Base-by-base conservation (phyloP, 1,284 basidiomycete genomes). In the Papiliotrema terrestris region DNA sequence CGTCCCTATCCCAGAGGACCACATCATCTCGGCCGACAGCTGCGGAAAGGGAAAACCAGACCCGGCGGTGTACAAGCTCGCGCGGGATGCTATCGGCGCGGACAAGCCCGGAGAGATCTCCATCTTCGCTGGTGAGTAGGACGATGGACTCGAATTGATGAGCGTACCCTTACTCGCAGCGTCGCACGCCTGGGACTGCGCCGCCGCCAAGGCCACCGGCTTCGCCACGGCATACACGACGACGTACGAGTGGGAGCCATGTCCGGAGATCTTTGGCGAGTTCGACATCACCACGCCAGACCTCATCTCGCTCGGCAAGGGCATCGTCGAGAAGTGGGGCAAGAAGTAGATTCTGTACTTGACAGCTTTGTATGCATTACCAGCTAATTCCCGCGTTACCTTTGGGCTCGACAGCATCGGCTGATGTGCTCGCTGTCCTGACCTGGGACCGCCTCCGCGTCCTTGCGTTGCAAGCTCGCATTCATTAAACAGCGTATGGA, bases 271-370 rank as follows among this genome's bases (percentile, higher is more conserved):
- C 52, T 67, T 67, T 49, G 65, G 65, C 35, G 62, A 63, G 45
- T 36, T 57, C 9, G 65, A 67, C 43, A 37, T 67, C n/a, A 63
- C 63, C 36, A 48, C 57, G 13, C 57, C 53, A 14, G 63, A 63
- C 44, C 56, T 67, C 8, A 37, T 59, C 17, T 45, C 57, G 5
- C 49, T 67, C 22, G 65, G 61, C 44, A 52, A 56, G 50, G 65
- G 60, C 20, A 67, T 67, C 54, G 65, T 67, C 3, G 63, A 63
- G 44, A 65, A 67, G 57, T 67, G 59, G 59, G 65, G 65, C 17
- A 61, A 60, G 46, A 63, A 65, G 57, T 65, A 60, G 52, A 41
- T 17, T 32, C 29, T 32, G 39, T 20, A 15, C 17, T 8, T n/a
- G 6, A 41, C 39, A 17, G 6, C 17, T 41, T 41, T 41, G 39